These are phyloP conservation scores for Penicillium subrubescens DNA, from an alignment of 495 filamentous ascomycete species.

Conservation along the genomic window DNA sequence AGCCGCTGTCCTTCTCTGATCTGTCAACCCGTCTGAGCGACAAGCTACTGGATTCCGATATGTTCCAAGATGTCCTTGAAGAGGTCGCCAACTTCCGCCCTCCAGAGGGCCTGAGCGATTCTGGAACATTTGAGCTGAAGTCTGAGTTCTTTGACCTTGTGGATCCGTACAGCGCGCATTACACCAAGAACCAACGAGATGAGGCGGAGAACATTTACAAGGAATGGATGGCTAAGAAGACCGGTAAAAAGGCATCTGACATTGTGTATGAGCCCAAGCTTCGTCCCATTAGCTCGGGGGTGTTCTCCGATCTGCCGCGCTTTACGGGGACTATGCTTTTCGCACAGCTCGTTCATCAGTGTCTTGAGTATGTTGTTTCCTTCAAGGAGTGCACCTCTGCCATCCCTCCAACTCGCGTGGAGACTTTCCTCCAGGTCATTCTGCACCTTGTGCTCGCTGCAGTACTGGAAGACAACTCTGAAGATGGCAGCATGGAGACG, in stretches of 20 bases:
- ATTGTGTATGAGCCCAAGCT: conserved; percentile 93
- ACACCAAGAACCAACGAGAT: conserved; percentile 94
- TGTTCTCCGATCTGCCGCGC: conserved; percentile 70
- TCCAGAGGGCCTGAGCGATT: conserved; percentile 88
- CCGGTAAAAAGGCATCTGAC: conserved; percentile 75
- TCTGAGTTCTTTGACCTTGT: conserved; percentile 79
- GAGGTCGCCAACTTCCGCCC: conserved; percentile 86
- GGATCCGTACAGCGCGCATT: conserved; percentile 93
- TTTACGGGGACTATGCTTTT: conserved; percentile 87
- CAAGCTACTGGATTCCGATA: conserved; percentile 64
- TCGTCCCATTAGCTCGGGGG: conserved; percentile 71
- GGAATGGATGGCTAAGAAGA: conserved; percentile 83
- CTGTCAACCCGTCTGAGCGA: conserved; percentile 70
- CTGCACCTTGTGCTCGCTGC: conserved; percentile 85
- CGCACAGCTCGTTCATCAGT: conserved; percentile 87
- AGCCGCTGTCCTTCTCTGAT: conserved; percentile 91
- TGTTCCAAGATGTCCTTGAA: conserved; percentile 82
- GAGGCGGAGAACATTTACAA: conserved; percentile 89
- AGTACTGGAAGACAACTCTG: conserved; percentile 72
- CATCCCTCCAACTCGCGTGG: conserved; percentile 78
- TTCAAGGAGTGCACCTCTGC: conserved; percentile 64
- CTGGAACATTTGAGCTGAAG: conserved; percentile 91
- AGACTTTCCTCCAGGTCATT: conserved; percentile 88
- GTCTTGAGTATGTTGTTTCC: conserved; percentile 73
- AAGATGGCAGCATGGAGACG: conserved; percentile 57